Percentiles rank a stretch among this genome's conserved stretches.
phyloP scores from a whole-genome alignment of 805 yeast species.

The Kodamaea leandrae region DNA sequence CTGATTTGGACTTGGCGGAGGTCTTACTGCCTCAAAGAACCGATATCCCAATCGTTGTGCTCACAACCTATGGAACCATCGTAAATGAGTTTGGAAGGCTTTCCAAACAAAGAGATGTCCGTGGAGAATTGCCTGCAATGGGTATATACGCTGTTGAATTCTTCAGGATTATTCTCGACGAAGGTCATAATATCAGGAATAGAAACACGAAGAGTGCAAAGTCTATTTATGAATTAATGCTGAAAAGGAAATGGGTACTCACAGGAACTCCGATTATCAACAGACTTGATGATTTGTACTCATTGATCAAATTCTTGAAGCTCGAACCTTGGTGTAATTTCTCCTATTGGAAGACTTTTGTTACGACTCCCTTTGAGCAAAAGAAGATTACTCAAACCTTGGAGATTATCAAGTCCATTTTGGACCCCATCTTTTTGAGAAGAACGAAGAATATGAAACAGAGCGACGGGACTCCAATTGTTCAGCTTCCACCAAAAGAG shows the following conservation, averaged over 20 bases:
- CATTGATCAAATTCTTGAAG: conserved; percentile 68
- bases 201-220: conserved; percentile 74
- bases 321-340: conserved; percentile 90
- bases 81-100: conserved; percentile 67
- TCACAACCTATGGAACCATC: conserved; percentile 88
- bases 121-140: conserved; percentile 28
- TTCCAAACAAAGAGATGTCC: conserved; percentile 26
- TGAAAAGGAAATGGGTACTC: conserved; percentile 74
- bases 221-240: conserved; percentile 64
- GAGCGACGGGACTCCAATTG: conserved; percentile 67
- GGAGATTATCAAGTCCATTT: conserved; percentile 77
- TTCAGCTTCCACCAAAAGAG: conserved; percentile 73
- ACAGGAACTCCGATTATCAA: conserved; percentile 95
- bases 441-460: conserved; percentile 85
- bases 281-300: conserved; percentile 79
- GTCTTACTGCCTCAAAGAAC: conserved; percentile 38
- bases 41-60: conserved; percentile 62
- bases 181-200: conserved; percentile 87
- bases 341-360: conserved; percentile 82
- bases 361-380: conserved; percentile 79
- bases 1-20: conserved; percentile 47
- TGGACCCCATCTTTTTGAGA: conserved; percentile 79
- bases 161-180: conserved; percentile 78
- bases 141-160: conserved; percentile 74
- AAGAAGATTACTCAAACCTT: conserved; percentile 69